phyloP scores from a whole-genome alignment of 2,329 filamentous ascomycete species.

The Fusarium tanahbumbuense region DNA sequence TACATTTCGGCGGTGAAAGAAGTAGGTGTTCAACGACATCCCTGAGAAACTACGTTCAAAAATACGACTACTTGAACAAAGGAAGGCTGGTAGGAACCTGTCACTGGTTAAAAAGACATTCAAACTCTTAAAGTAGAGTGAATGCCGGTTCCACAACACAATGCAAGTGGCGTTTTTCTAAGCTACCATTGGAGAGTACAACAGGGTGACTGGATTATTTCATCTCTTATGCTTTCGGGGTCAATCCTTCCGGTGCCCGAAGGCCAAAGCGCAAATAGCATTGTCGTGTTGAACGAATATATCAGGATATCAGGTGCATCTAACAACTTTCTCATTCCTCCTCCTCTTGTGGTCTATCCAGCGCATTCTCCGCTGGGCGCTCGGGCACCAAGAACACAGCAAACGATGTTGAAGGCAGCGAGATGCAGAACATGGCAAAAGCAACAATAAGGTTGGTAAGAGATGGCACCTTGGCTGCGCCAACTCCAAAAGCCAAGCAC shows the following conservation, averaged over 20 bases:
- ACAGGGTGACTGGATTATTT: background rate
- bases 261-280: background rate
- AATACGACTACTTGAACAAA: background rate
- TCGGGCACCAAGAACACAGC: conserved; percentile 55
- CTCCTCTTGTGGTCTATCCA: conserved; percentile 12
- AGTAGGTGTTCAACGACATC: background rate
- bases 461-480: conserved; percentile 57
- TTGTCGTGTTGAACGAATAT: background rate
- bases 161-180: conserved; percentile 14
- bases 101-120: background rate
- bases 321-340: background rate
- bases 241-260: background rate
- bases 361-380: conserved; percentile 23
- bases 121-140: no score
- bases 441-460: conserved; percentile 62
- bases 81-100: rapidly evolving
- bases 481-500: conserved; percentile 60
- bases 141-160: background rate
- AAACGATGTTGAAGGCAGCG: conserved; percentile 52
- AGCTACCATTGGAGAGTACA: background rate
- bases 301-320: background rate
- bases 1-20: background rate
- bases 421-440: conserved; percentile 60
- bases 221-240: background rate
- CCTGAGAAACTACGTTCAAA: background rate